Evolutionary conservation across 225 moss, liverwort and hornwort species (phyloP).

Genomic region (Bryoerythrophyllum caledonicum): DNA sequence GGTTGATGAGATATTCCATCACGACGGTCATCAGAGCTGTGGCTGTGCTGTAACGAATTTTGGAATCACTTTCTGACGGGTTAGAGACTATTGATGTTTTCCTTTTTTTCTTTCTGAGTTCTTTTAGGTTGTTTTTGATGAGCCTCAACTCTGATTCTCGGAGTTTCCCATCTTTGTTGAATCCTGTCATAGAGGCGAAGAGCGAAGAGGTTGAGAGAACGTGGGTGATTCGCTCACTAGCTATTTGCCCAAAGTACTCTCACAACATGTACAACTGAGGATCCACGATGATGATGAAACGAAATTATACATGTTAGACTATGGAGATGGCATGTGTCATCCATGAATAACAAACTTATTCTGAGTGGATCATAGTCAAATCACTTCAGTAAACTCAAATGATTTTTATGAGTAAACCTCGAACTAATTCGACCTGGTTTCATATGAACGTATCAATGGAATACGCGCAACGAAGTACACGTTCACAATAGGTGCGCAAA

Average conservation of each 20-base stretch:
- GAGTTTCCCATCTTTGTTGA: background rate
- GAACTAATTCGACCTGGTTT: no score
- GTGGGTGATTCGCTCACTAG: slow-evolving; percentile 22
- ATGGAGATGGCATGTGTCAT: slow-evolving; percentile 22
- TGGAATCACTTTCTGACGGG: slow-evolving; percentile 51
- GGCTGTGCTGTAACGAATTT: slow-evolving; percentile 42
- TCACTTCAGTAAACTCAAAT: no score
- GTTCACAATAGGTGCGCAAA: no score
- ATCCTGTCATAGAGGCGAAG: slow-evolving; percentile 27
- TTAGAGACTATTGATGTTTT: background rate
- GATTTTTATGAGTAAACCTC: no score
- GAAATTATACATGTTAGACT: slow-evolving; percentile 44
- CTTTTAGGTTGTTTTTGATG: background rate
- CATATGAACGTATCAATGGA: no score
- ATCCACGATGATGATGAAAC: slow-evolving; percentile 24
- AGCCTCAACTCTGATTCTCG: slow-evolving; percentile 30
- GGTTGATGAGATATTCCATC: slow-evolving; percentile 58
- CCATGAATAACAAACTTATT: slow-evolving; percentile 28
- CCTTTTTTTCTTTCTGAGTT: no score
- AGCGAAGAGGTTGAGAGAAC: background rate
- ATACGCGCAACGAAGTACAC: no score
- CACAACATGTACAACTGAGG: background rate
- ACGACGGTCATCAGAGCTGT: slow-evolving; percentile 64
- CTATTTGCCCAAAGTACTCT: slow-evolving; percentile 30
- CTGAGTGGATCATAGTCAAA: slow-evolving; percentile 23